These are phyloP conservation scores for Pseudomassariella vexata DNA, from an alignment of 2,329 filamentous ascomycete genomes.

Conservation along the genomic window DNA sequence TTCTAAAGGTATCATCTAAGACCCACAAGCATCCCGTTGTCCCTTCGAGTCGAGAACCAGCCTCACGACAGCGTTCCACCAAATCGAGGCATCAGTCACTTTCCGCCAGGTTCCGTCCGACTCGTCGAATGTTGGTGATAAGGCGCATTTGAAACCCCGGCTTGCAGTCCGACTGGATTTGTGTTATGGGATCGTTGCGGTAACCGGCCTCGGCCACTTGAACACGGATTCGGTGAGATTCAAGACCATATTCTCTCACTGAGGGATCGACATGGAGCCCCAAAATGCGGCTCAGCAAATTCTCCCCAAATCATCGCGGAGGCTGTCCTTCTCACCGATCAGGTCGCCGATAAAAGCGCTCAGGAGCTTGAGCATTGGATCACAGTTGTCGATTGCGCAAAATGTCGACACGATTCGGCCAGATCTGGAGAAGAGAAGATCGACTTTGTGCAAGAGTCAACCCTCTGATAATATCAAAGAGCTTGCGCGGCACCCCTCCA, in stretches of 20 bases:
- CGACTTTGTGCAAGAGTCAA: conserved; percentile 17
- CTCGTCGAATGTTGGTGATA: no score
- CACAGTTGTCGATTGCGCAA: conserved; percentile 19
- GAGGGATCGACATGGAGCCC: conserved; percentile 17
- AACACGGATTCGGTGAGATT: conserved; percentile 3
- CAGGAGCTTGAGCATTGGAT: conserved; percentile 24
- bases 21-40: no score
- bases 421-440: conserved; percentile 12
- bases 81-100: no score
- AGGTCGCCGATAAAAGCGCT: conserved; percentile 18
- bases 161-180: no score
- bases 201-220: no score
- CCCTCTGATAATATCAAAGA: conserved; percentile 16
- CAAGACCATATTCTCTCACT: conserved; percentile 4
- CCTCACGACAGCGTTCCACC: no score
- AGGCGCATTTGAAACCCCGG: no score
- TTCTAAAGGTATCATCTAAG: no score
- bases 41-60: no score
- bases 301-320: conserved; percentile 16
- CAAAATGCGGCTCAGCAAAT: conserved; percentile 14
- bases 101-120: no score
- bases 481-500: conserved; percentile 22
- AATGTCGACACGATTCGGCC: conserved; percentile 15
- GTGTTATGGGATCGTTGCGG: no score
- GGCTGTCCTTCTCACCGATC: conserved; percentile 21